A percentile compares a stretch with the other conserved stretches of the same genome.
These are phyloP conservation scores for Candida sanyaensis DNA, from an alignment of 1,139 yeast species.

Conservation along the genomic window DNA sequence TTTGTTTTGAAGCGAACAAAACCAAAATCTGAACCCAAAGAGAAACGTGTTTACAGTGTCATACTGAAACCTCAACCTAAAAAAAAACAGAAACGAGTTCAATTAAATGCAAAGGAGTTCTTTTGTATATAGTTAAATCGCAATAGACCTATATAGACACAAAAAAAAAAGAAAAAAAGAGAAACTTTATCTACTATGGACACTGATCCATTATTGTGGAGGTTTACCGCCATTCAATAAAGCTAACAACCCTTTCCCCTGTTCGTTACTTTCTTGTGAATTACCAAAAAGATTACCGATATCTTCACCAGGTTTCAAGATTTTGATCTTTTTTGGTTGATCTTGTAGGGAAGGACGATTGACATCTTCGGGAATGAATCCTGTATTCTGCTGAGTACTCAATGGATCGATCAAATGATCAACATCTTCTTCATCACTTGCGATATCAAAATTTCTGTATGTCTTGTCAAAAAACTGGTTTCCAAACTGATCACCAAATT, in stretches of 20 bases:
- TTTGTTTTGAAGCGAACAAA: background rate
- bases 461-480: slow-evolving; percentile 10
- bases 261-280: slow-evolving; percentile 9
- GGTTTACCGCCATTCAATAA: slow-evolving; percentile 18
- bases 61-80: background rate
- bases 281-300: slow-evolving; percentile 16
- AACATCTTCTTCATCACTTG: slow-evolving; percentile 34
- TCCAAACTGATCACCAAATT: slow-evolving; percentile 14
- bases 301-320: slow-evolving; percentile 34
- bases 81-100: slow-evolving; percentile 10
- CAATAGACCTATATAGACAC: no score
- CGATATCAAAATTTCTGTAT: slow-evolving; percentile 29
- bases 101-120: slow-evolving; percentile 18
- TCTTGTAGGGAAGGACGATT: background rate
- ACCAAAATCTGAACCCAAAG: background rate
- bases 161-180: no score
- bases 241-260: slow-evolving; percentile 19
- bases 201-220: background rate
- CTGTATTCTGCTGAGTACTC: background rate
- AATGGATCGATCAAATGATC: slow-evolving; percentile 15
- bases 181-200: no score
- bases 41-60: background rate
- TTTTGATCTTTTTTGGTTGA: slow-evolving; percentile 18
- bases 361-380: background rate
- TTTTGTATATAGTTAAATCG: slow-evolving; percentile 15